Base-by-base conservation (phyloP, 2,329 filamentous ascomycete genomes). In the Phialemonium atrogriseum region DNA sequence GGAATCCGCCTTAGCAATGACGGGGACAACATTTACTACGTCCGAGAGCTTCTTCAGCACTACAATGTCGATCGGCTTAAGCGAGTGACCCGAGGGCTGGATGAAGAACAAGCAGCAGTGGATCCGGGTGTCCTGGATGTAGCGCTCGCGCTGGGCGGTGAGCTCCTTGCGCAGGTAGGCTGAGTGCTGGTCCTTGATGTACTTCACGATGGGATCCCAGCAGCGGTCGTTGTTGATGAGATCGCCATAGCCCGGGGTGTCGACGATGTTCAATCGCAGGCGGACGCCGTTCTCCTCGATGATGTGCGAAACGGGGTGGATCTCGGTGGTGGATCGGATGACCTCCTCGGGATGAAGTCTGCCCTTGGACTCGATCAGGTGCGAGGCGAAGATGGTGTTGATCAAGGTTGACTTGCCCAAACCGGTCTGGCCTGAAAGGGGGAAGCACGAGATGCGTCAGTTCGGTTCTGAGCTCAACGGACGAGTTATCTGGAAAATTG, bases 41-140 rank as follows among this genome's bases (percentile, higher is more conserved):
- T 98, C 91, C 37, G 88, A 94, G 45, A 98, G 77, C 76, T 98
- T 98, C 83, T 98, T 98, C 62, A 98, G 71, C 38, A 98, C 91
- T 46, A 98, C 91, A 58, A 98, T 98, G 62, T 98, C 91, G 55
- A 98, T 96, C 38, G 91, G 91, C 77, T 98, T 98, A 48, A 98
- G 77, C 24, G 89, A 91, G 72, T 98, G 91, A 38, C 91, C 91
- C 11, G 89, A 95, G 22, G 91, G 91, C 66, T 95, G 88, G 55
- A 98, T 98, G 75, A 98, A 98, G 76, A 98, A 98, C 52, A 98
- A 70, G 65, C 91, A 98, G 80, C 87, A 95, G 73, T 98, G 91
- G 55, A 98, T 95, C 55, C 91, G 84, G 47, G 91, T 98, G 65
- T 98, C 91, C 70, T 94, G 89, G 48, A 98, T 95, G 64, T 98